Evolutionary conservation across 352 stramenopile genomes (phyloP), one percentile per base, ranked within the genome.

Genomic region (Phytophthora fragariaefolia): DNA sequence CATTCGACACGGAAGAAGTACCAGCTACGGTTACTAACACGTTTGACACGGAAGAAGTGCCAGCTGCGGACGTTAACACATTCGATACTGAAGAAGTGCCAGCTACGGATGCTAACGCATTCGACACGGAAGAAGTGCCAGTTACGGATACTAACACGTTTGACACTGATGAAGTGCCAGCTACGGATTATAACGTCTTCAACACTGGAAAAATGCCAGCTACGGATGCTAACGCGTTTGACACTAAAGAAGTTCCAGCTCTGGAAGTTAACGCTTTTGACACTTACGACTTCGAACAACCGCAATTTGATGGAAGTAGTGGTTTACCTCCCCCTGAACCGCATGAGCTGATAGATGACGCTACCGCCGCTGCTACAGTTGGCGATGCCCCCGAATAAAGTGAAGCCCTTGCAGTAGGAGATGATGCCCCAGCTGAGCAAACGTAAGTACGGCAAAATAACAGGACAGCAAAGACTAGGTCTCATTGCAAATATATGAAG

Each of bases 191-290:
- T 13, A 77, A 79, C 23, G 58, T 63, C 2, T 81, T 56, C 38
- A 59, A 77, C 20, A 61, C 23, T 42, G 27, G 22, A n/a, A 20
- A 40, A 5, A n/a, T 57, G 1, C 15, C 40, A 28, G 7, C 3
- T n/a, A 34, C 48, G 27, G 57, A 79, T 22, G 18, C 73, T 17
- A 76, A 79, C 22, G 58, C 65, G 4, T 80, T 58, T 36, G 63
- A 76, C 24, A 59, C 23, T 42, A 22, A 28, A n/a, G 26, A 40
- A 5, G n/a, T 57, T 0, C 15, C 40, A 28, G 7, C 3, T n/a
- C 27, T 46, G 27, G 57, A 79, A 20, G 18, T 74, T 17, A 76
- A 79, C 22, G 58, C 65, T 3, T 80, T 58, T 36, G 63, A 76
- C 24, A 27, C 58, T 23, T 73, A 61, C 58, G 60, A 66, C 24